Evolutionary conservation across 352 stramenopile species (phyloP).

Genomic region (Elongisporangium anandrum): DNA sequence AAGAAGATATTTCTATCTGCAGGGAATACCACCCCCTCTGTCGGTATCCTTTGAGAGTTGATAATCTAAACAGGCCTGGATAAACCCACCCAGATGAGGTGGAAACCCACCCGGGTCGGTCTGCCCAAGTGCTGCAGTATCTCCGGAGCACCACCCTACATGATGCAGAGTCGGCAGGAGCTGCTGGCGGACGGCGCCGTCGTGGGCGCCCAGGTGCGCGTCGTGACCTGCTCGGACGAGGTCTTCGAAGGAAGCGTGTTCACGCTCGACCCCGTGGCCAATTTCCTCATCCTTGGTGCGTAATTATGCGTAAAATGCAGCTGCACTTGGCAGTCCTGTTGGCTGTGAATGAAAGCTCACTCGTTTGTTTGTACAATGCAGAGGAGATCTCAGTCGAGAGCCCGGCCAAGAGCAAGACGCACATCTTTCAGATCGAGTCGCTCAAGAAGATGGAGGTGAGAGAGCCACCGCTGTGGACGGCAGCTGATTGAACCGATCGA

Average conservation of each 20-base stretch:
- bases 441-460: conserved; percentile 61
- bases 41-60: no score
- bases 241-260: conserved; percentile 71
- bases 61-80: no score
- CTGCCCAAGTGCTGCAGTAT: not conserved
- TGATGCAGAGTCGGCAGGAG: conserved; percentile 26
- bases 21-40: not conserved
- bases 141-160: not conserved
- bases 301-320: conserved; percentile 4
- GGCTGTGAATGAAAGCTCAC: not conserved
- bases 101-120: not conserved
- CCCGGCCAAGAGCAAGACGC: conserved; percentile 57
- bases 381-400: conserved; percentile 45
- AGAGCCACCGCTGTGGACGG: no score
- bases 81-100: not conserved
- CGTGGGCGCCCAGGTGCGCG: conserved; percentile 58
- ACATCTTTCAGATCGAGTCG: conserved; percentile 66
- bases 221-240: conserved; percentile 44
- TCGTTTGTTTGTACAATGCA: conserved; percentile 6
- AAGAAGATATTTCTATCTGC: not conserved
- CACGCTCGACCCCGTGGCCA: conserved; percentile 70
- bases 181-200: conserved; percentile 57
- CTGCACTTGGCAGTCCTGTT: not conserved
- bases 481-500: no score
- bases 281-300: conserved; percentile 76